These are phyloP conservation scores for Ziziphus jujuba DNA, from an alignment of 306 rosid genomes.

Conservation along the genomic window DNA sequence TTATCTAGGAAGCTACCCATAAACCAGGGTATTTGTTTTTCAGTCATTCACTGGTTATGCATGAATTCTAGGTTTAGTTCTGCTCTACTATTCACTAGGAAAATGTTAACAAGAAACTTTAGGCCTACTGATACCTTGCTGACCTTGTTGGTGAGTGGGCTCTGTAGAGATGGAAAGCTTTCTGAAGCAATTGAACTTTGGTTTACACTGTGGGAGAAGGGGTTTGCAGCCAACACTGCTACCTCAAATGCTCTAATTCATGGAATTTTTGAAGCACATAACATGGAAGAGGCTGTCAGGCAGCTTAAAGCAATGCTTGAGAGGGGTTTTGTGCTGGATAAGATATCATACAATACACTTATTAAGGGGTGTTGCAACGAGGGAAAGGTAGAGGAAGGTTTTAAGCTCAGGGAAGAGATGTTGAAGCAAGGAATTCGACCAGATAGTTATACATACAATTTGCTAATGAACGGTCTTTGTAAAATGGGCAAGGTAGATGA, in stretches of 20 bases:
- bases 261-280: constrained; percentile 56
- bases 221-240: constrained; percentile 48
- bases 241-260: constrained; percentile 71
- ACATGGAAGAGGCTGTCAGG: constrained; percentile 44
- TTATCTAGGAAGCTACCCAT: constrained; percentile 37
- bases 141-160: constrained; percentile 57
- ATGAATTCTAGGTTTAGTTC: constrained; percentile 42
- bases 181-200: constrained; percentile 63
- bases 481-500: constrained; percentile 60
- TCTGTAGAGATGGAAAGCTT: constrained; percentile 56
- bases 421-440: constrained; percentile 48
- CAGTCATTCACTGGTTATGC: constrained; percentile 51
- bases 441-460: constrained; percentile 61
- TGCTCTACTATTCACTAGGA: constrained; percentile 42
- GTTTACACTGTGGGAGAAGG: constrained; percentile 54
- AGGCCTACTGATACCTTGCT: constrained; percentile 58
- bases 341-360: constrained; percentile 64
- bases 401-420: constrained; percentile 64
- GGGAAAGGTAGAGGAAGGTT: constrained; percentile 49
- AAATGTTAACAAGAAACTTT: constrained; percentile 47
- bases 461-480: constrained; percentile 53
- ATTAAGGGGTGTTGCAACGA: constrained; percentile 59
- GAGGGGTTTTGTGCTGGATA: constrained; percentile 57
- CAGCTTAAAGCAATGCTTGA: constrained; percentile 47
- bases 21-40: constrained; percentile 48